These are phyloP conservation scores for Arctium lappa DNA, from an alignment of 129 eudicot genomes.

Conservation along the genomic window DNA sequence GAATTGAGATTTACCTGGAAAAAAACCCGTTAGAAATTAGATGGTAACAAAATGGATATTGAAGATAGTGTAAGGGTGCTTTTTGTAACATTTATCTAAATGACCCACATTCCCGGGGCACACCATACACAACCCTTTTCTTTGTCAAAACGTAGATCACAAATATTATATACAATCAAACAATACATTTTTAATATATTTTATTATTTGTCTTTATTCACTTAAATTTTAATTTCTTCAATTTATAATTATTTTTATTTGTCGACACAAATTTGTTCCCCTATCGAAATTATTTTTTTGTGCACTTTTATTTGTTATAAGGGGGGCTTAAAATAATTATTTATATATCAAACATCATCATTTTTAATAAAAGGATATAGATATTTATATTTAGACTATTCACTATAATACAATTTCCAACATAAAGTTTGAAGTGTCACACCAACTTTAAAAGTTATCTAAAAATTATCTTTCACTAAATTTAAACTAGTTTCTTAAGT, in stretches of 20 bases:
- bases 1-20: background rate
- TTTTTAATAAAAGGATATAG: background rate
- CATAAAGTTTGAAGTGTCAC: no score
- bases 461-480: no score
- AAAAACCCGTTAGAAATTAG: background rate
- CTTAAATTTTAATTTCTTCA: background rate
- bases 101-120: background rate
- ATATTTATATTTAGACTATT: no score
- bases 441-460: no score
- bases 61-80: background rate
- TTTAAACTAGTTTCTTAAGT: no score
- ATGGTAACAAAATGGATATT: background rate
- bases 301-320: background rate
- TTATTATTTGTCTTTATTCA: background rate
- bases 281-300: background rate
- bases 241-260: background rate
- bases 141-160: conserved; percentile 20
- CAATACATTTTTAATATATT: background rate
- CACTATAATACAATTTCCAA: no score
- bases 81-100: background rate
- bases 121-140: conserved; percentile 16
- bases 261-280: background rate
- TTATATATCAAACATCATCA: no score
- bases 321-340: background rate
- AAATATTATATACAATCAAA: background rate